phyloP scores from a whole-genome alignment of 164 flowering plant genomes.

The Protea cynaroides region DNA sequence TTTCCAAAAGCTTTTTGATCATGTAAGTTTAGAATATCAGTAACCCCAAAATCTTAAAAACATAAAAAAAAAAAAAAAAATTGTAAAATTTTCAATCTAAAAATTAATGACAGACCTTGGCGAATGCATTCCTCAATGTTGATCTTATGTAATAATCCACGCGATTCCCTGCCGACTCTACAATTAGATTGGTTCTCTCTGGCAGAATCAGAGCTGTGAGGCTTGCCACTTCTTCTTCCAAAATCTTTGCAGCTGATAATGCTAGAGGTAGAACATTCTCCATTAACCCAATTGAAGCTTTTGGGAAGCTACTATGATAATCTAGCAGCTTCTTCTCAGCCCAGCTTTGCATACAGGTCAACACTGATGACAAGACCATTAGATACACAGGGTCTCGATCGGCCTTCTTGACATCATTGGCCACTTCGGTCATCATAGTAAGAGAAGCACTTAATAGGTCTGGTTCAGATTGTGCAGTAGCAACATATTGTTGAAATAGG shows the following conservation, averaged over 20 bases:
- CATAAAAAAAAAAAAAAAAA: no score
- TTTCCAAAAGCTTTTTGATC: slow-evolving; percentile 66
- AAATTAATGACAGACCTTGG: slow-evolving; percentile 40
- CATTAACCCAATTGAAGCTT: slow-evolving; percentile 44
- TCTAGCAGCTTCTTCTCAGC: slow-evolving; percentile 55
- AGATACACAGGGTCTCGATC: slow-evolving; percentile 44
- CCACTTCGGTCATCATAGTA: slow-evolving; percentile 64
- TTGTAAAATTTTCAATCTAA: neutral
- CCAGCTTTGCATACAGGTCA: slow-evolving; percentile 67
- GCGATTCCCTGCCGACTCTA: slow-evolving; percentile 35
- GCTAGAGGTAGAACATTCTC: slow-evolving; percentile 71
- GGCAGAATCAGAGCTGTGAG: slow-evolving; percentile 13
- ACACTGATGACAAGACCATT: slow-evolving; percentile 42
- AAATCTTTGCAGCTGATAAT: slow-evolving; percentile 48
- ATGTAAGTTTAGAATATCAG: no score
- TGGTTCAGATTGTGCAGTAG: slow-evolving; percentile 53
- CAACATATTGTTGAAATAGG: slow-evolving; percentile 66
- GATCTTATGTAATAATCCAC: slow-evolving; percentile 67
- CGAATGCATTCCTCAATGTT: slow-evolving; percentile 59
- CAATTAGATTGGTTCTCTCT: slow-evolving; percentile 23
- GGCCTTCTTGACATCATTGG: slow-evolving; percentile 49
- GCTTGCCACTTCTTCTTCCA: slow-evolving; percentile 49
- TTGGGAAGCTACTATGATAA: slow-evolving; percentile 58
- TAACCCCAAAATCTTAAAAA: no score
- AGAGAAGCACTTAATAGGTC: slow-evolving; percentile 68